Percentiles rank a stretch among this genome's conserved stretches.
These are phyloP conservation scores for Talaromyces liani DNA, from an alignment of 495 filamentous ascomycete species.

Conservation along the genomic window DNA sequence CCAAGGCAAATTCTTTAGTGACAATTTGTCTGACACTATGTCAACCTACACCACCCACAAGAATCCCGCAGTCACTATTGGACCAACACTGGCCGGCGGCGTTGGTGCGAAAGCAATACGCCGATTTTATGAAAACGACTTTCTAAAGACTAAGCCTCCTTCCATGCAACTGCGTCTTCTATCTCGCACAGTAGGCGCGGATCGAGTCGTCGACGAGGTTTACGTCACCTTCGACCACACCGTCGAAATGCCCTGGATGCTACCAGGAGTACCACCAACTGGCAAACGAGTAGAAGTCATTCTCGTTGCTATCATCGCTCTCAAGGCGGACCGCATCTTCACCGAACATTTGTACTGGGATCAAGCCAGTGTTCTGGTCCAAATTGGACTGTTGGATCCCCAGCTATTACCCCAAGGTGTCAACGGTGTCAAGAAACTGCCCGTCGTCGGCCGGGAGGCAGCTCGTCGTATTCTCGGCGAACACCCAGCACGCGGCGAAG, in stretches of 20 bases:
- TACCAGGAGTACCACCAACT: conserved; percentile 71
- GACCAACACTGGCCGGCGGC: conserved; percentile 60
- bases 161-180: conserved; percentile 63
- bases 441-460: conserved; percentile 60
- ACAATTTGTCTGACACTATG: conserved; percentile 39
- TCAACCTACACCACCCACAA: conserved; percentile 42
- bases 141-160: conserved; percentile 62
- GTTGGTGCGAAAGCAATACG: conserved; percentile 60
- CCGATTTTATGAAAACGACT: conserved; percentile 66
- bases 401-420: conserved; percentile 42
- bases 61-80: conserved; percentile 48
- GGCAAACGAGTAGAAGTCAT: conserved; percentile 59
- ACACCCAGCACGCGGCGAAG: conserved; percentile 32
- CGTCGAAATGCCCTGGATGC: conserved; percentile 66
- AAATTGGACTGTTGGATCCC: conserved; percentile 66
- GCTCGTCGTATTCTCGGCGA: conserved; percentile 62
- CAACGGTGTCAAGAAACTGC: conserved; percentile 53
- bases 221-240: conserved; percentile 62
- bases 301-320: conserved; percentile 65
- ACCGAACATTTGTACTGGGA: conserved; percentile 88
- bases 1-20: conserved; percentile 40
- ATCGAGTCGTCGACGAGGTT: conserved; percentile 56
- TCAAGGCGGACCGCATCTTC: conserved; percentile 66
- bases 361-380: conserved; percentile 71
- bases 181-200: conserved; percentile 57